Conservation (phyloP, 805 yeast genomes). For the Pichia rugopelliculosa region DNA sequence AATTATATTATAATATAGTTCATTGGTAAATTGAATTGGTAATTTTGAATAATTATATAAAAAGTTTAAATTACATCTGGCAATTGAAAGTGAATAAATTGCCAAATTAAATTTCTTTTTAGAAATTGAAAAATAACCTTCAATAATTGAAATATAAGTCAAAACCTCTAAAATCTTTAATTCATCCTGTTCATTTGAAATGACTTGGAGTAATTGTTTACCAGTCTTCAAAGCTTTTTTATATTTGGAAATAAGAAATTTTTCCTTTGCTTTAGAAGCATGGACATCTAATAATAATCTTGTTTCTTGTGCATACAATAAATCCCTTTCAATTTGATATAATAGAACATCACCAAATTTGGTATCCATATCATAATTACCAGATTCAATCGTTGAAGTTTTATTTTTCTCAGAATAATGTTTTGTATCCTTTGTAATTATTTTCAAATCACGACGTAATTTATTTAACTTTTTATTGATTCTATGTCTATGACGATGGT, state of each 20-base stretch:
- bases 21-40: conserved; percentile 22
- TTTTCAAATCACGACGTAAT: conserved; percentile 54
- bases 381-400: conserved; percentile 37
- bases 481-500: conserved; percentile 56
- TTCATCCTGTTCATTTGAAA: conserved; percentile 33
- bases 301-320: conserved; percentile 60
- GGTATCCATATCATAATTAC: conserved; percentile 43
- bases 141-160: conserved; percentile 30
- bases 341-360: conserved; percentile 54
- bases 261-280: conserved; percentile 38
- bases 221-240: conserved; percentile 51
- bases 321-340: conserved; percentile 69
- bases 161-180: conserved; percentile 26
- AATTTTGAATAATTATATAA: conserved; percentile 30
- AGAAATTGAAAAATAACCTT: conserved; percentile 38
- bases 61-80: conserved; percentile 54
- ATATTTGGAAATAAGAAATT: conserved; percentile 55
- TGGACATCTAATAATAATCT: conserved; percentile 47
- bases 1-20: conserved; percentile 47
- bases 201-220: conserved; percentile 35
- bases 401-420: conserved; percentile 45
- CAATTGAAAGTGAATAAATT: conserved; percentile 45
- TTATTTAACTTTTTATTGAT: conserved; percentile 53
- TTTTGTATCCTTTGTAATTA: conserved; percentile 62
- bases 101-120: conserved; percentile 52